These are phyloP conservation scores for Neonectria coccinea DNA, from an alignment of 2,329 filamentous ascomycete genomes.

Conservation along the genomic window DNA sequence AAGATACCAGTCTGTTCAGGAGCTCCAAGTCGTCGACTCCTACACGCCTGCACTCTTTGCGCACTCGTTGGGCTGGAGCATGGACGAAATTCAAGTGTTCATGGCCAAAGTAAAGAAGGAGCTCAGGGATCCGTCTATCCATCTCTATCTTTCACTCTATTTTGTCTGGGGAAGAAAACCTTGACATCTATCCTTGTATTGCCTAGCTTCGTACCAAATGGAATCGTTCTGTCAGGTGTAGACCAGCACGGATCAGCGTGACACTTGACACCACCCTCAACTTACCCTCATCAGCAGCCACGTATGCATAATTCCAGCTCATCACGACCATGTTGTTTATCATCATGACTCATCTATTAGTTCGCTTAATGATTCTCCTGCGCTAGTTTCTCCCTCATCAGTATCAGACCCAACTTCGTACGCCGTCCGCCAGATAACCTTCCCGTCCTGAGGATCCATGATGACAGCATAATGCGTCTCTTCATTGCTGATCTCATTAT, in stretches of 20 bases:
- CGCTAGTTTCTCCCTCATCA: background rate
- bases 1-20: conserved; percentile 3
- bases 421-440: conserved; percentile 54
- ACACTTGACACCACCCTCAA: too few relatives aligned
- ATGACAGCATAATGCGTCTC: conserved; percentile 53
- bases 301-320: too few relatives aligned
- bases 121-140: conserved; percentile 5
- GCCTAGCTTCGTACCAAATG: background rate
- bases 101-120: conserved; percentile 18
- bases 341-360: background rate
- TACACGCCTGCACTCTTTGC: conserved; percentile 14
- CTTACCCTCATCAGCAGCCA: too few relatives aligned
- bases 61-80: conserved; percentile 1
- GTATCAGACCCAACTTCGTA: too few relatives aligned
- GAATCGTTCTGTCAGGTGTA: too few relatives aligned
- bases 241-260: too few relatives aligned
- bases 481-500: conserved; percentile 44
- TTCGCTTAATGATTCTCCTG: background rate
- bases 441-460: conserved; percentile 60
- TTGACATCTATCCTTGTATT: background rate
- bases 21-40: conserved; percentile 7
- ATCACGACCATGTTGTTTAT: background rate
- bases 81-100: conserved; percentile 5
- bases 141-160: conserved; percentile 10
- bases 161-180: conserved; percentile 11